phyloP scores from a whole-genome alignment of 306 rosid species.

The Abrus pulchellus region DNA sequence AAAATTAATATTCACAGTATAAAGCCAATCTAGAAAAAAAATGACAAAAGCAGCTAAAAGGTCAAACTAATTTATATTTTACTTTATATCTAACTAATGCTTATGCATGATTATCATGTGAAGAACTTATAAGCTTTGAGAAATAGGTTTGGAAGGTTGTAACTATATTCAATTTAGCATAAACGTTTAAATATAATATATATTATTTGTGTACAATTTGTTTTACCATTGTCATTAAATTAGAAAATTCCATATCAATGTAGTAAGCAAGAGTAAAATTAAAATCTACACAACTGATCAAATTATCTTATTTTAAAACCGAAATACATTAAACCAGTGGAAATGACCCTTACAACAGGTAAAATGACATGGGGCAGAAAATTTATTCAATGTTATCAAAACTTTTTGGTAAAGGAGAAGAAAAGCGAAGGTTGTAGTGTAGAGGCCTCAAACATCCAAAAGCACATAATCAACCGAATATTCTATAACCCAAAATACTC shows the following conservation, averaged over 20 bases:
- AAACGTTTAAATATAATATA: too few species aligned
- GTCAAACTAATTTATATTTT: neutral
- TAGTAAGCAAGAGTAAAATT: neutral
- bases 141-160: neutral
- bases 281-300: neutral
- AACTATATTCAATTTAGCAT: neutral
- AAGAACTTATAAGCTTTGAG: neutral
- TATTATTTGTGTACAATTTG: too few species aligned
- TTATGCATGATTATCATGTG: neutral
- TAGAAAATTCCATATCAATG: too few species aligned
- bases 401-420: conserved; percentile 31
- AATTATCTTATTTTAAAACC: neutral
- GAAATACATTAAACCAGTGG: neutral
- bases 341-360: neutral
- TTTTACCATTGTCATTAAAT: too few species aligned
- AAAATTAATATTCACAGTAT: neutral
- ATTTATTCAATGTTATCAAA: neutral
- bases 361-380: neutral
- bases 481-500: conserved; percentile 14
- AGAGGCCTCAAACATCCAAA: conserved; percentile 14
- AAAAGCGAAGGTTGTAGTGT: conserved; percentile 17
- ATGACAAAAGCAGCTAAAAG: neutral
- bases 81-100: neutral
- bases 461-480: conserved; percentile 42
- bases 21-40: neutral